Conservation (phyloP, 306 rosid species). For the Begonia peltatifolia region DNA sequence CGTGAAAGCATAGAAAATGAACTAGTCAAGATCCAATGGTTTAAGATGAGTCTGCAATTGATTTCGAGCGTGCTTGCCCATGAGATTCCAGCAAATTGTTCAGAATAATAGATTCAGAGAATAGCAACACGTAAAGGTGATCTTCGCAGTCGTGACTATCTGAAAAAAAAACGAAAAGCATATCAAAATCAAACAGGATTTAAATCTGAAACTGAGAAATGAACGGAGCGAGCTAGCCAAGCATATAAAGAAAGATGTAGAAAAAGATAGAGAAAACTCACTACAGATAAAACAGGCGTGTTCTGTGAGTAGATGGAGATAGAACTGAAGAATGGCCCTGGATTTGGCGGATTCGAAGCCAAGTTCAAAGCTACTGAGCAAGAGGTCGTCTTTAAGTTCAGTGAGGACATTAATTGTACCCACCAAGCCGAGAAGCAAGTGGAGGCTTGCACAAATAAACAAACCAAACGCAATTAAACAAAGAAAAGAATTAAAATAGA, state of each 20-base stretch:
- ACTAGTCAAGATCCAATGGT: conserved; percentile 37
- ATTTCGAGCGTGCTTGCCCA: conserved; percentile 15
- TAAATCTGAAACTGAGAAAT: neutral
- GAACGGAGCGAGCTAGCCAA: too few relatives aligned
- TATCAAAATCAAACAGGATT: neutral
- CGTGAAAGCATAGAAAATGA: conserved; percentile 63
- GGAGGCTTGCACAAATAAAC: neutral
- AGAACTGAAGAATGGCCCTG: conserved; percentile 15
- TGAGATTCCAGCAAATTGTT: conserved; percentile 30
- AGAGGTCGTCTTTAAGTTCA: conserved; percentile 8
- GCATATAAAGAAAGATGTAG: conserved; percentile 16
- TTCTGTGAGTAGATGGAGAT: conserved; percentile 4
- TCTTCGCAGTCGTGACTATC: neutral
- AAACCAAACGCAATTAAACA: neutral
- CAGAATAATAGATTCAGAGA: conserved; percentile 8
- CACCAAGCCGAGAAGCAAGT: too few relatives aligned
- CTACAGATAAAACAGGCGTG: conserved; percentile 14
- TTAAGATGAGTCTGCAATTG: conserved; percentile 18
- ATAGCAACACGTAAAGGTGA: neutral
- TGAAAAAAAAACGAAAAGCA: neutral
- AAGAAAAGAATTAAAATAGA: neutral
- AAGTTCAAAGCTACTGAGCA: conserved; percentile 17
- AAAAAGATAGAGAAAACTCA: conserved; percentile 15
- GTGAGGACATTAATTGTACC: neutral
- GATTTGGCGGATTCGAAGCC: conserved; percentile 32